phyloP scores from a whole-genome alignment of 768 basidiomycete genomes.

The Boletus patriciae region DNA sequence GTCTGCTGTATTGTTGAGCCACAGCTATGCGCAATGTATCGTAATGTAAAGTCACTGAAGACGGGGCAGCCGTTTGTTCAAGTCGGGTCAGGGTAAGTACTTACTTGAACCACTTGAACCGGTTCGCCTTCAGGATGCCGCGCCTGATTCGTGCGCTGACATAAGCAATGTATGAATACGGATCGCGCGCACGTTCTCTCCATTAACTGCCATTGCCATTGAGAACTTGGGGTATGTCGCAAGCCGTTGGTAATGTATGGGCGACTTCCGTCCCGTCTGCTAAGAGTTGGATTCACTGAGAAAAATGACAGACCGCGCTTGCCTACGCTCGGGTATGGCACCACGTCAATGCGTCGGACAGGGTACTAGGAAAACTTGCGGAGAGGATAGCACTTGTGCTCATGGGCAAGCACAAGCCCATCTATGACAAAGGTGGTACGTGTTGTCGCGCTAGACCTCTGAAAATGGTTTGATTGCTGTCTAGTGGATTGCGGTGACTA shows the following conservation, averaged over 20 bases:
- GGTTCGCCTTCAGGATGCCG: no score
- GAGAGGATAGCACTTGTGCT: slow-evolving; percentile 91
- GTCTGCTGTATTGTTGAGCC: neutral
- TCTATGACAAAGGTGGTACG: slow-evolving; percentile 89
- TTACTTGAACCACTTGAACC: no score
- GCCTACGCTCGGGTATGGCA: slow-evolving; percentile 97
- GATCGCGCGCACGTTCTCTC: neutral
- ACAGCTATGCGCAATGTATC: neutral
- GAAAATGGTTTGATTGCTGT: neutral
- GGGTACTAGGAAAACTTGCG: slow-evolving; percentile 92
- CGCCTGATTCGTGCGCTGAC: neutral
- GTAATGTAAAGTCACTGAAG: neutral
- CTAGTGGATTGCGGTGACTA: slow-evolving; percentile 97
- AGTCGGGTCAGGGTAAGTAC: no score
- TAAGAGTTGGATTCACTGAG: neutral
- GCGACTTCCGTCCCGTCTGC: slow-evolving; percentile 1
- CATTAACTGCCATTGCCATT: neutral
- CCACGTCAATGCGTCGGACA: slow-evolving; percentile 86
- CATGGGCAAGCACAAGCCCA: slow-evolving; percentile 99
- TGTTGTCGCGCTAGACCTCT: neutral
- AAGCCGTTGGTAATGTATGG: slow-evolving; percentile 78
- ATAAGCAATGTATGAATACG: neutral
- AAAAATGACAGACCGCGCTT: slow-evolving; percentile 74
- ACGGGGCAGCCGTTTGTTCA: no score
- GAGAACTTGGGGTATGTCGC: slow-evolving; percentile 58